Evolutionary conservation across 192 early-diverging fungal species (phyloP), one percentile per base, ranked within the genome.

Genomic region (Funneliformis mosseae): DNA sequence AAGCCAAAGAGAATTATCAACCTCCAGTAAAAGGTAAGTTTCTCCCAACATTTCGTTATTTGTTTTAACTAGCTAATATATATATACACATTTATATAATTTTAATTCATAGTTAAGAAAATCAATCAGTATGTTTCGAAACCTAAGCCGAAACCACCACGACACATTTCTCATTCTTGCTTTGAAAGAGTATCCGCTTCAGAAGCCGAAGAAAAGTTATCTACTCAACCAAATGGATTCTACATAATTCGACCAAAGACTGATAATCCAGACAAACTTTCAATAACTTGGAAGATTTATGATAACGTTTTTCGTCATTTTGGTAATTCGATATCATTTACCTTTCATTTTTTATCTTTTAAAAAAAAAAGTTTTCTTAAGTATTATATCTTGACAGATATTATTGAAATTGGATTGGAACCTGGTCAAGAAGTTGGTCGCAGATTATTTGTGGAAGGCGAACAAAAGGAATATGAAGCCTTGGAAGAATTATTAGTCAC

Each of bases 231-330:
- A 23, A 84, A 88, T 14, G 98, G 97, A 25, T 91, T 93, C 61
- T 84, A 93, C 21, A 93, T 99, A 5, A 94, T 99, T 74, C 90
- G 97, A 11, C 96, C 96, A 7, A 98, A 97, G 25, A 95, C 94
- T 8, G 92, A 93, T 16, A 96, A 96, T n/a, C 84, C 89, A 27
- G 91, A 96, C 83, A 96, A 97, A 80, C 88, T 99, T 16, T 92
- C 95, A 2, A 92, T 98, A 25, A 98, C 96, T 21, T 97, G 95
- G 94, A 98, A 98, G 81, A 91, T 97, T 8, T 93, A 88, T 63
- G 94, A 96, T 25, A 92, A 88, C 5, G 83, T 97, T 67, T 97
- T 90, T 87, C 94, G 97, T 84, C 97, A 98, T 80, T 88, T 98
- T 71, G 95, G 91, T 76, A 88, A 85, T 42, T 68, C 14, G 0